phyloP scores from a whole-genome alignment of 2,329 filamentous ascomycete genomes.

The Magnaporthales sp. region DNA sequence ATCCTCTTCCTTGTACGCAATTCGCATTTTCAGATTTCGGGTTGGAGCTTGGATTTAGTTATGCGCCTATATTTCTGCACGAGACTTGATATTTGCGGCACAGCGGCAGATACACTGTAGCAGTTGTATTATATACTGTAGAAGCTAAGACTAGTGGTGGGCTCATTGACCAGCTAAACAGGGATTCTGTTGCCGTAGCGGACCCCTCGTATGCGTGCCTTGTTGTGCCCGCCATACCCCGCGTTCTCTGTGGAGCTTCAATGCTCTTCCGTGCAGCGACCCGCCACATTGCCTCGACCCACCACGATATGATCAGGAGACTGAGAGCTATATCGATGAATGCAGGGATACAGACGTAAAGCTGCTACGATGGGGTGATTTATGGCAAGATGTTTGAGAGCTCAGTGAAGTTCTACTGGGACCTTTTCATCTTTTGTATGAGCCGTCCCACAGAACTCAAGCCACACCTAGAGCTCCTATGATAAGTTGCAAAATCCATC shows the following conservation, averaged over 20 bases:
- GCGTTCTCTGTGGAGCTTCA: conserved; percentile 1
- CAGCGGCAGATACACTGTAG: neutral
- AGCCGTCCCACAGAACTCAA: neutral
- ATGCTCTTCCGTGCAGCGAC: neutral
- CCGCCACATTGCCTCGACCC: neutral
- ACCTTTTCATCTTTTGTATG: neutral
- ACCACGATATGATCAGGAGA: neutral
- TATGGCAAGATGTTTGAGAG: neutral
- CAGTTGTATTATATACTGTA: neutral
- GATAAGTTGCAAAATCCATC: neutral
- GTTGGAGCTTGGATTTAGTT: neutral
- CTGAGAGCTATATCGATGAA: neutral
- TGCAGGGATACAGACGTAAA: neutral
- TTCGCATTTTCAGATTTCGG: neutral
- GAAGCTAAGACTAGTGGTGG: neutral
- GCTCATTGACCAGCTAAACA: neutral
- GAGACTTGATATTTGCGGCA: neutral
- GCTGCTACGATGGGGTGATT: neutral
- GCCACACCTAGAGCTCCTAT: neutral
- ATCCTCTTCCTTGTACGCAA: neutral
- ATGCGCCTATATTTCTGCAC: neutral
- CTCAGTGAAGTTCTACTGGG: neutral
- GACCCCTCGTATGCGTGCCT: neutral
- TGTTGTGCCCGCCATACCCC: neutral
- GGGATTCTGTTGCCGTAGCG: neutral